These are phyloP conservation scores for Andrographis paniculata DNA, from an alignment of 305 asterid genomes.

Conservation along the genomic window DNA sequence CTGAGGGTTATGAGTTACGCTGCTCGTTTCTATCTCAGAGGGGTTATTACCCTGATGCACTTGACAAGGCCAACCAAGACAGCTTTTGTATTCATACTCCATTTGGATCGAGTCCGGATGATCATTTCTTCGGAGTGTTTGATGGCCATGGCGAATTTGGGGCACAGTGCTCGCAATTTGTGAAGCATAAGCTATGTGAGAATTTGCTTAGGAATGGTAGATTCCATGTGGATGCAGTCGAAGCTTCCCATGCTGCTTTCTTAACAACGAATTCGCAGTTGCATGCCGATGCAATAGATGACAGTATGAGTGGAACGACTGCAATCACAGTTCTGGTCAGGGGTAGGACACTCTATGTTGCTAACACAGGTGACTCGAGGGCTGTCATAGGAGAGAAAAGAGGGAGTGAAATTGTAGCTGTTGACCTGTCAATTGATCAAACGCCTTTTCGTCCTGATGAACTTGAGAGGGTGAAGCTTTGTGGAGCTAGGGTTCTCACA, in stretches of 20 bases:
- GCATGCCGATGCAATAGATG: constrained; percentile 70
- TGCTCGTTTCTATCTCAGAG: constrained; percentile 88
- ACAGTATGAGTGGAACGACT: constrained; percentile 98
- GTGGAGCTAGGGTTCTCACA: constrained; percentile 98
- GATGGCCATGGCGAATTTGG: constrained; percentile 98
- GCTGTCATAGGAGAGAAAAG: constrained; percentile 76
- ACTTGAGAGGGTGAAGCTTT: constrained; percentile 72
- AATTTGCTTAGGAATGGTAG: constrained; percentile 72
- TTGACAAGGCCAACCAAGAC: constrained; percentile 94
- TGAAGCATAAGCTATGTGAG: constrained; percentile 68
- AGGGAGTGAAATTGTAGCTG: constrained; percentile 70
- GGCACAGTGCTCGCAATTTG: constrained; percentile 89
- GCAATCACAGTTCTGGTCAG: constrained; percentile 76
- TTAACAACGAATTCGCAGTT: constrained; percentile 71
- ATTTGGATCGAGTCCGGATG: constrained; percentile 64
- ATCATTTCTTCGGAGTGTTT: constrained; percentile 90
- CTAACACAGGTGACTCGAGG: constrained; percentile 92
- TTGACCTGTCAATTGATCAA: constrained; percentile 81
- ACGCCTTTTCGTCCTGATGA: constrained; percentile 90
- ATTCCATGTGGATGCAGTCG: constrained; percentile 64
- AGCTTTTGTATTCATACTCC: constrained; percentile 94
- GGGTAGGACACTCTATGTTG: constrained; percentile 69
- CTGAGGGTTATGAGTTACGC: constrained; percentile 59
- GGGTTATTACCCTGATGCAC: constrained; percentile 97
- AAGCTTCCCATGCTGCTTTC: constrained; percentile 74